A percentile compares a stretch with the other conserved stretches of the same genome.
Conservation (phyloP, 2,329 filamentous ascomycete genomes). For the Paradendryphiella salina region DNA sequence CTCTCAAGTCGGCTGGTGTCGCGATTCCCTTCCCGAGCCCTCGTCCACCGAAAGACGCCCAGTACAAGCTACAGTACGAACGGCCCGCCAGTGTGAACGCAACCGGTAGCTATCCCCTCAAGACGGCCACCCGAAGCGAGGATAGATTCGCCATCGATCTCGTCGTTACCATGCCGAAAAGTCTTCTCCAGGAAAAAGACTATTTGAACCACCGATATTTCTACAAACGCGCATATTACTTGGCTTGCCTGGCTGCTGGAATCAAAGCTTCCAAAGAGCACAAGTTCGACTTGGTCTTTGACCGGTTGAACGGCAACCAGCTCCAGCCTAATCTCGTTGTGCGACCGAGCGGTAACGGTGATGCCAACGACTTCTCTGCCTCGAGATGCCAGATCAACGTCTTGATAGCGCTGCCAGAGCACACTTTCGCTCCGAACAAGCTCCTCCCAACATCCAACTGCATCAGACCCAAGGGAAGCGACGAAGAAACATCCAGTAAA, state of each 20-base stretch:
- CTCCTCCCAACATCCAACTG: slow-evolving; percentile 71
- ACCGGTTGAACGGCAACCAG: slow-evolving; percentile 70
- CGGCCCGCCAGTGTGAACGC: slow-evolving; percentile 81
- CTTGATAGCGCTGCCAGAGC: slow-evolving; percentile 71
- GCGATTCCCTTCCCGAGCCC: slow-evolving; percentile 85
- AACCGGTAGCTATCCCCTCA: slow-evolving; percentile 81
- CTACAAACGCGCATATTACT: slow-evolving; percentile 89
- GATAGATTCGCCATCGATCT: slow-evolving; percentile 70
- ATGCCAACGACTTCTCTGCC: slow-evolving; percentile 44
- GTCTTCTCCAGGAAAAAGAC: slow-evolving; percentile 90
- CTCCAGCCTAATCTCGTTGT: slow-evolving; percentile 71
- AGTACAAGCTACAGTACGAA: slow-evolving; percentile 79
- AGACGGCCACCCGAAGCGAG: slow-evolving; percentile 70
- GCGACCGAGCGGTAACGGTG: slow-evolving; percentile 37
- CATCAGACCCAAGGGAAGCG: slow-evolving; percentile 60
- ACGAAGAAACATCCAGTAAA: slow-evolving; percentile 48
- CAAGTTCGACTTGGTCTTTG: slow-evolving; percentile 64
- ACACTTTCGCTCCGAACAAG: slow-evolving; percentile 71
- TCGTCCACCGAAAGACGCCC: slow-evolving; percentile 71
- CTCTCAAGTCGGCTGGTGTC: slow-evolving; percentile 67
- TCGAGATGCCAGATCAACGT: slow-evolving; percentile 64
- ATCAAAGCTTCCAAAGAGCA: slow-evolving; percentile 63
- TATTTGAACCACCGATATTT: slow-evolving; percentile 92
- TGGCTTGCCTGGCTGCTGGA: slow-evolving; percentile 76
- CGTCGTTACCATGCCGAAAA: slow-evolving; percentile 79